phyloP scores from a whole-genome alignment of 2,329 filamentous ascomycete genomes.

The Epichloe festucae region DNA sequence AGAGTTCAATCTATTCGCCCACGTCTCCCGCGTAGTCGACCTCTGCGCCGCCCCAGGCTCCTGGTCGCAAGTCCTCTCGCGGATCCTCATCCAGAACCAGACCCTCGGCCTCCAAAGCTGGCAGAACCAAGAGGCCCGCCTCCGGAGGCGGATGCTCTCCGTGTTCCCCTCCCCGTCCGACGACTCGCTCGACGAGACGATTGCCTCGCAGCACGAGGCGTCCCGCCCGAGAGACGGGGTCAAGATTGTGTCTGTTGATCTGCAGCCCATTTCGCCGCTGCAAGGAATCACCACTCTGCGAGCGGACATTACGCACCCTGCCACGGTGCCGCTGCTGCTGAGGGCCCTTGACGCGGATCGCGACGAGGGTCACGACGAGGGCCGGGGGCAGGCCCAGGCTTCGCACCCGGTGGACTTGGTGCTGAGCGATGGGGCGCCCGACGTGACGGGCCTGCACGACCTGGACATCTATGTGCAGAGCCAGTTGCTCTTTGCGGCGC shows the following conservation, averaged over 20 bases:
- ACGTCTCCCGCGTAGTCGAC: slow-evolving; percentile 86
- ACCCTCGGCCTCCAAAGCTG: slow-evolving; percentile 76
- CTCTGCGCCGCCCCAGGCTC: slow-evolving; percentile 91
- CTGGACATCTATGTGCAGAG: slow-evolving; percentile 97
- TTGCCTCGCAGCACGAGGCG: background rate
- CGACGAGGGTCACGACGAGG: slow-evolving; percentile 21
- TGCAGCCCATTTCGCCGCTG: slow-evolving; percentile 90
- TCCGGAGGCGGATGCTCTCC: slow-evolving; percentile 47
- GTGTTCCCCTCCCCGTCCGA: slow-evolving; percentile 23
- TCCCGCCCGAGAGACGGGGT: slow-evolving; percentile 50
- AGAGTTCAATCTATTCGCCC: slow-evolving; percentile 89
- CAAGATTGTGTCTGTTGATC: slow-evolving; percentile 89
- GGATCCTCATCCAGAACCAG: slow-evolving; percentile 86
- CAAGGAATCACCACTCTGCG: slow-evolving; percentile 85
- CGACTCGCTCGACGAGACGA: background rate
- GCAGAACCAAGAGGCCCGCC: slow-evolving; percentile 66
- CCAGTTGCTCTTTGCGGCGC: slow-evolving; percentile 83
- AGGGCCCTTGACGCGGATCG: slow-evolving; percentile 67
- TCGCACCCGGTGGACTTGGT: slow-evolving; percentile 82
- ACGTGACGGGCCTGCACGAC: slow-evolving; percentile 93
- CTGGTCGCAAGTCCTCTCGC: slow-evolving; percentile 93
- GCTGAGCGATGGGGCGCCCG: slow-evolving; percentile 86
- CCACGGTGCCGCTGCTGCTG: slow-evolving; percentile 80
- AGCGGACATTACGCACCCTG: slow-evolving; percentile 94
- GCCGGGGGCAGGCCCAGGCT: slow-evolving; percentile 26